These are phyloP conservation scores for Ophiognomonia clavigignenti-juglandacearum DNA, from an alignment of 2,329 filamentous ascomycete species.

Conservation along the genomic window DNA sequence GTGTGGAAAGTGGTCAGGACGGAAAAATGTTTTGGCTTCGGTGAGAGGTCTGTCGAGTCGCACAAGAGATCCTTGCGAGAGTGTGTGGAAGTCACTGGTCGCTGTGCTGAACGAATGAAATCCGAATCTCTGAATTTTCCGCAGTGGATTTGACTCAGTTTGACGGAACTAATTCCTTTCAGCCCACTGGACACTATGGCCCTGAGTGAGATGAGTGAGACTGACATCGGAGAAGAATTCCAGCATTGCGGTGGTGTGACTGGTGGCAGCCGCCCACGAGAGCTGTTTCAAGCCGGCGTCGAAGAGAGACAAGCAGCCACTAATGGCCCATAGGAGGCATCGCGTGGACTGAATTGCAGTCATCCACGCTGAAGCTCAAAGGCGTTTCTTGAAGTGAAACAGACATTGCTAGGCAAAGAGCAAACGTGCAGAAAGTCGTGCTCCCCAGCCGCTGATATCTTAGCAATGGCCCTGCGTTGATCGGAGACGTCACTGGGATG, in stretches of 20 bases:
- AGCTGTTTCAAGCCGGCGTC: constrained; percentile 5
- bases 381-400: not conserved
- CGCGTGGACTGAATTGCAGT: too few species aligned
- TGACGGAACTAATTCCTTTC: not conserved
- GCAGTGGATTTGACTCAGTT: not conserved
- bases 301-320: not conserved
- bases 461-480: too few species aligned
- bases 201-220: not conserved
- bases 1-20: not conserved
- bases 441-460: not conserved
- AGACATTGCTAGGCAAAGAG: not conserved
- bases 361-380: too few species aligned
- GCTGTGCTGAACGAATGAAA: not conserved
- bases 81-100: not conserved
- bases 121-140: not conserved
- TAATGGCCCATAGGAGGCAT: too few species aligned
- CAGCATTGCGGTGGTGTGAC: not conserved
- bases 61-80: not conserved
- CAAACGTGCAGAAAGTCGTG: not conserved
- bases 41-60: not conserved
- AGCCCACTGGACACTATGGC: not conserved
- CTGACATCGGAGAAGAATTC: not conserved
- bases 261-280: not conserved
- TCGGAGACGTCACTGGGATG: not conserved
- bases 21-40: not conserved